These are phyloP conservation scores for Penicillium argentinense DNA, from an alignment of 495 filamentous ascomycete species.

Conservation along the genomic window DNA sequence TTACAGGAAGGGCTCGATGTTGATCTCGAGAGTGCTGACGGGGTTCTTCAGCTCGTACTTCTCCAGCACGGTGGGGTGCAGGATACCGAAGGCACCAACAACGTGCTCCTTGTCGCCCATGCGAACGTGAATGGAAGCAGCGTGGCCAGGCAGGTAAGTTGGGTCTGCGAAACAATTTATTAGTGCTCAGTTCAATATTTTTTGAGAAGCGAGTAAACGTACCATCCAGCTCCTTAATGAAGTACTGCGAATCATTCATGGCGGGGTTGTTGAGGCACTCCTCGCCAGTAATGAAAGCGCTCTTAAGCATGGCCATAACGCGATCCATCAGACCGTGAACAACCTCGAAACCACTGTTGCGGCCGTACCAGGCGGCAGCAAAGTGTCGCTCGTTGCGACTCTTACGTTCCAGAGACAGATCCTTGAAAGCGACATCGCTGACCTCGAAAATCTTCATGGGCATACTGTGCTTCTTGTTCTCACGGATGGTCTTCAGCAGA, in stretches of 20 bases:
- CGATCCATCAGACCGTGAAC: conserved; percentile 94
- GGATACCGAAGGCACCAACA: conserved; percentile 88
- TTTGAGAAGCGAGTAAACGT: conserved; percentile 16
- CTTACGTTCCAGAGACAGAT: conserved; percentile 72
- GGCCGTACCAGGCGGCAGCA: conserved; percentile 92
- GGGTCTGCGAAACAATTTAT: conserved; percentile 53
- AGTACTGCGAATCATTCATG: conserved; percentile 68
- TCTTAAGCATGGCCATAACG: conserved; percentile 88
- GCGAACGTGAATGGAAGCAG: conserved; percentile 75
- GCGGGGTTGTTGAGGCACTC: conserved; percentile 61
- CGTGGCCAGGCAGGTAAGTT: conserved; percentile 88
- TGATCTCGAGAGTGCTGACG: conserved; percentile 91
- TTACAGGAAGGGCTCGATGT: conserved; percentile 91
- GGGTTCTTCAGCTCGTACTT: conserved; percentile 94
- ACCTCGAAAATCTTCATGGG: conserved; percentile 95
- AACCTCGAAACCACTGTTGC: conserved; percentile 92
- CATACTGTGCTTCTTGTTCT: conserved; percentile 87
- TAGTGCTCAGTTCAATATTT: conserved; percentile 7
- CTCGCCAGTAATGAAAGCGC: conserved; percentile 72
- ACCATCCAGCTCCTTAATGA: conserved; percentile 89
- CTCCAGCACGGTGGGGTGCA: conserved; percentile 89
- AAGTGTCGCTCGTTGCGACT: conserved; percentile 91
- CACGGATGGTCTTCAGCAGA: conserved; percentile 89
- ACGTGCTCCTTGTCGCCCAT: conserved; percentile 65
- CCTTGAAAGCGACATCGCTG: conserved; percentile 89